These are phyloP conservation scores for Urostyla sp. DNA, from an alignment of 73 alveolate species.

Conservation along the genomic window DNA sequence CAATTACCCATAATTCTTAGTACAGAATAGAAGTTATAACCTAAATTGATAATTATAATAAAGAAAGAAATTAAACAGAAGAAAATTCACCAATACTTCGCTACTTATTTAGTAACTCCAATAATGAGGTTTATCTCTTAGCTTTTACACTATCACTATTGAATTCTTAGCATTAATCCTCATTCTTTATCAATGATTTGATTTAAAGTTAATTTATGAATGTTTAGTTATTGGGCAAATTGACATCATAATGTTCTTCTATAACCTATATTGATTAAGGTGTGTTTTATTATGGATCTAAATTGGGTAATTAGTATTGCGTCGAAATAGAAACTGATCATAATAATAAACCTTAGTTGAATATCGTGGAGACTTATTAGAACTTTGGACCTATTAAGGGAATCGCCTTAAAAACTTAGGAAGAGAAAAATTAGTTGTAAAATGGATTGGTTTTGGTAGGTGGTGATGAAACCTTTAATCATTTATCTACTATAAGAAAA, in stretches of 20 bases:
- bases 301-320: neutral
- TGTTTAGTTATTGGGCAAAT: constrained; percentile 28
- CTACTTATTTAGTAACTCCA: constrained; percentile 25
- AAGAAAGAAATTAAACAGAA: no score
- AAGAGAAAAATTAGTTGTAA: neutral
- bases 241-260: constrained; percentile 6
- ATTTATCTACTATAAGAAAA: constrained; percentile 4
- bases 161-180: no score
- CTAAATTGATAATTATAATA: no score
- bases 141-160: no score
- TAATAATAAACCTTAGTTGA: neutral
- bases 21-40: no score
- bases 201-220: constrained; percentile 17
- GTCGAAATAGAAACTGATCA: constrained; percentile 13
- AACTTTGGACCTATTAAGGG: constrained; percentile 9
- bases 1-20: no score
- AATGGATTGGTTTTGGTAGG: constrained; percentile 15
- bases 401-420: neutral
- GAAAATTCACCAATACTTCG: no score
- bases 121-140: constrained; percentile 7
- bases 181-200: no score
- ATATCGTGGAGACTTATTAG: neutral
- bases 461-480: constrained; percentile 18
- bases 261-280: constrained; percentile 28
- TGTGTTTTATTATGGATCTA: constrained; percentile 17